phyloP scores from a whole-genome alignment of 2,329 filamentous ascomycete genomes.

The Rugonectria rugulosa region DNA sequence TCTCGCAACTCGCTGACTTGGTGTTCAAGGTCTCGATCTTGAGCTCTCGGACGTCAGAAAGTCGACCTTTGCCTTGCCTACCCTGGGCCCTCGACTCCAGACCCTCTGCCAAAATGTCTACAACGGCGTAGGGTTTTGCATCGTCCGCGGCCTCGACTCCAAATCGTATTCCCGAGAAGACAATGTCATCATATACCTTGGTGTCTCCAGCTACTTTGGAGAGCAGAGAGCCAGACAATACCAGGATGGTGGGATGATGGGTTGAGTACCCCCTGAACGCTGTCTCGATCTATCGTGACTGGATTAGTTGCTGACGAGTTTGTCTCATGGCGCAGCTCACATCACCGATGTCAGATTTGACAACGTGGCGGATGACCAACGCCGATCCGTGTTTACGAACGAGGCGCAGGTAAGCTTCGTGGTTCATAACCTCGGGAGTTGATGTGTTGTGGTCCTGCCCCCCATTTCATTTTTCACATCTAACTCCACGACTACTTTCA shows the following conservation, averaged over 20 bases:
- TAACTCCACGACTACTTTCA: too few species aligned
- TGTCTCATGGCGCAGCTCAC: not conserved
- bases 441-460: too few species aligned
- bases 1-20: too few species aligned
- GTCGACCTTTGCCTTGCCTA: slow-evolving; percentile 10
- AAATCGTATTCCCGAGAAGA: slow-evolving; percentile 59
- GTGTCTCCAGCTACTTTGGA: slow-evolving; percentile 64
- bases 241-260: slow-evolving; percentile 17
- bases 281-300: slow-evolving; percentile 39
- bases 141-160: slow-evolving; percentile 62
- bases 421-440: too few species aligned
- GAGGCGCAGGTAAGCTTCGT: not conserved
- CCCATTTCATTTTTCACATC: too few species aligned
- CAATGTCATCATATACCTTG: slow-evolving; percentile 64
- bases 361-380: not conserved
- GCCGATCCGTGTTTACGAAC: not conserved
- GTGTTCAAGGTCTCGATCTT: not conserved
- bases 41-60: not conserved
- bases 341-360: not conserved
- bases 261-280: not conserved
- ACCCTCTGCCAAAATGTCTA: slow-evolving; percentile 60
- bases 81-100: slow-evolving; percentile 49
- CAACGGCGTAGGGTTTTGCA: slow-evolving; percentile 63
- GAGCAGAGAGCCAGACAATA: slow-evolving; percentile 59
- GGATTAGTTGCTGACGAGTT: not conserved